These are phyloP conservation scores for Fusarium scirpi DNA, from an alignment of 2,329 filamentous ascomycete species.

Conservation along the genomic window DNA sequence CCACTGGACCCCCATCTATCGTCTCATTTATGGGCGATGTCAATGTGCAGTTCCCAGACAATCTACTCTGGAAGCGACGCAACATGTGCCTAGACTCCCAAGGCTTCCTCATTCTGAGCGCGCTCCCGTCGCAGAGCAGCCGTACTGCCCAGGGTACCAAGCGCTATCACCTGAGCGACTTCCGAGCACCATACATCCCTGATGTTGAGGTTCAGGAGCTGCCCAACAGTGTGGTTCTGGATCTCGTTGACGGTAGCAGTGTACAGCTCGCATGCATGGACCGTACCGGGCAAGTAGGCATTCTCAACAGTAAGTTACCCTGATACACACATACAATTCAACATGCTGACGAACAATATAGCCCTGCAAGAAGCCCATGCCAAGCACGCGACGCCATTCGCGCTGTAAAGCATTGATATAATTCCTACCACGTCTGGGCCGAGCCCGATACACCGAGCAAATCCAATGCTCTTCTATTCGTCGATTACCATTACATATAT, in stretches of 20 bases:
- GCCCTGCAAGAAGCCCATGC: slow-evolving; percentile 54
- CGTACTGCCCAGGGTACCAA: slow-evolving; percentile 66
- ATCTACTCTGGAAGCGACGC: slow-evolving; percentile 94
- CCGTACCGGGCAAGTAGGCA: slow-evolving; percentile 66
- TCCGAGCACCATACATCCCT: slow-evolving; percentile 81
- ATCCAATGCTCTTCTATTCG: slow-evolving; percentile 2
- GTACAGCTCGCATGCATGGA: slow-evolving; percentile 75
- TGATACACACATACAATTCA: background rate
- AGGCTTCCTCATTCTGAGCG: slow-evolving; percentile 84
- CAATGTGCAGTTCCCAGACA: slow-evolving; percentile 97
- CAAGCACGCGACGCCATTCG: slow-evolving; percentile 50
- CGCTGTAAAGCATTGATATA: slow-evolving; percentile 43
- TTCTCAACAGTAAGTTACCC: slow-evolving; percentile 64
- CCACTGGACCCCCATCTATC: slow-evolving; percentile 55
- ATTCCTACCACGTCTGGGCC: background rate
- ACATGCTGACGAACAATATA: slow-evolving; percentile 34
- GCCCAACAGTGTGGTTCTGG: slow-evolving; percentile 80
- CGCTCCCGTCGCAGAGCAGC: slow-evolving; percentile 67
- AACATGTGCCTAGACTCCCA: slow-evolving; percentile 86
- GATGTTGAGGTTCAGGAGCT: slow-evolving; percentile 94
- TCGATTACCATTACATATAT: slow-evolving; percentile 31
- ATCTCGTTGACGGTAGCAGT: slow-evolving; percentile 70
- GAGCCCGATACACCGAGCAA: slow-evolving; percentile 7
- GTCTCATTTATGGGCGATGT: slow-evolving; percentile 85
- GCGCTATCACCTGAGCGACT: slow-evolving; percentile 87